These are phyloP conservation scores for Gastrodia elata DNA, from an alignment of 106 monocot genomes.

Conservation along the genomic window DNA sequence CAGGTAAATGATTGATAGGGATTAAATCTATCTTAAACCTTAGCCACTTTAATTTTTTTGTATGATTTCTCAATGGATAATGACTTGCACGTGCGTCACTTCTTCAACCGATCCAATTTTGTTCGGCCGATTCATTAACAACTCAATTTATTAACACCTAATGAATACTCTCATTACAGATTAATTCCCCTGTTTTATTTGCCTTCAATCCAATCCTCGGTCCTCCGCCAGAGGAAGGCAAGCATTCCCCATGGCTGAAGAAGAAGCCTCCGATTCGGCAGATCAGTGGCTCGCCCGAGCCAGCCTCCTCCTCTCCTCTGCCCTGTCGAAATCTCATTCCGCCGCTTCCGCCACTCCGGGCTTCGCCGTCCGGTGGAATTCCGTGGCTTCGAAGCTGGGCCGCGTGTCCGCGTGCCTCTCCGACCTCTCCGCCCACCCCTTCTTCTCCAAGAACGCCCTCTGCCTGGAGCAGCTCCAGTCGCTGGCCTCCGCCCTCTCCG, in stretches of 20 bases:
- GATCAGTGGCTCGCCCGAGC: constrained; percentile 28
- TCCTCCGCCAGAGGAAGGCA: neutral
- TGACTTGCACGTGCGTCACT: neutral
- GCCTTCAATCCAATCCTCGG: neutral
- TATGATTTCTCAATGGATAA: too few species aligned
- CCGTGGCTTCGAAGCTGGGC: constrained; percentile 32
- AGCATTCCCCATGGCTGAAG: constrained; percentile 9
- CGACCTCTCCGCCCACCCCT: constrained; percentile 45
- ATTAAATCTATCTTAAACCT: neutral
- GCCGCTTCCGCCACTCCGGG: neutral
- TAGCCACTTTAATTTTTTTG: too few species aligned
- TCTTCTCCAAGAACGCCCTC: constrained; percentile 42
- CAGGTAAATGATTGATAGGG: too few species aligned
- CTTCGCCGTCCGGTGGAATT: constrained; percentile 27
- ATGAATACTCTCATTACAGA: neutral
- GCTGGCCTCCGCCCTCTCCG: constrained; percentile 16
- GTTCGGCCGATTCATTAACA: neutral
- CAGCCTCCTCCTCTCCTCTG: constrained; percentile 19
- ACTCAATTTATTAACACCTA: neutral
- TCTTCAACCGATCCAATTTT: too few species aligned
- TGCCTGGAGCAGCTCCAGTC: constrained; percentile 38
- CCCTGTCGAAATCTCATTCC: constrained; percentile 7
- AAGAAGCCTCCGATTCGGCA: constrained; percentile 3
- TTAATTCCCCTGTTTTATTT: neutral
- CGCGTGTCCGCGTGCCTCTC: constrained; percentile 38